These are phyloP conservation scores for Melaleuca quinquenervia DNA, from an alignment of 345 rosid genomes.

Conservation along the genomic window DNA sequence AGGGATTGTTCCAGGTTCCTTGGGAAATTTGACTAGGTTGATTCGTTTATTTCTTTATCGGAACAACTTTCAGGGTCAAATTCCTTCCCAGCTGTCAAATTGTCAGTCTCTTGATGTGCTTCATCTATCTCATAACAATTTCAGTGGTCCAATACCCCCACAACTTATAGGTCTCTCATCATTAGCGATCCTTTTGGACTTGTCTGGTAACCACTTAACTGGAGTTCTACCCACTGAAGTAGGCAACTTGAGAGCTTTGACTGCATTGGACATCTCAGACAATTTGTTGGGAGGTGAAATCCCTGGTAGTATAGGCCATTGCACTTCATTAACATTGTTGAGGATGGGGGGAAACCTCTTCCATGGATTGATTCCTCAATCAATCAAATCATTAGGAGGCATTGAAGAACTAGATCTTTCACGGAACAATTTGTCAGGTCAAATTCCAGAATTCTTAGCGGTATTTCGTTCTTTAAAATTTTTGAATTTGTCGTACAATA, in stretches of 20 bases:
- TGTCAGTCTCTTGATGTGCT: background rate
- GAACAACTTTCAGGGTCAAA: background rate
- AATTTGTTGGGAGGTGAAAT: background rate
- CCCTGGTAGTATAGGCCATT: background rate
- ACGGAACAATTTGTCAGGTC: background rate
- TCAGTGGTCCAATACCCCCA: too few relatives aligned
- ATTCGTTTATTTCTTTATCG: rapidly evolving
- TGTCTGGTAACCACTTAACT: background rate
- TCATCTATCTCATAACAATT: too few relatives aligned
- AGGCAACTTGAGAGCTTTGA: background rate
- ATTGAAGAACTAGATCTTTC: too few relatives aligned
- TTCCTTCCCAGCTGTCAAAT: background rate
- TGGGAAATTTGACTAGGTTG: background rate
- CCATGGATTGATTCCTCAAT: too few relatives aligned
- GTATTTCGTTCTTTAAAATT: background rate
- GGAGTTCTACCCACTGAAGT: background rate
- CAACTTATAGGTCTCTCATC: too few relatives aligned
- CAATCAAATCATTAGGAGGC: too few relatives aligned
- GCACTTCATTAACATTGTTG: background rate
- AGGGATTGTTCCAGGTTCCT: background rate
- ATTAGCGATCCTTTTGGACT: background rate
- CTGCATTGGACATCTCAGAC: background rate
- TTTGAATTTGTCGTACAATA: background rate
- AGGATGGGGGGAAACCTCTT: background rate
- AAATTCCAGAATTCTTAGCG: background rate